phyloP scores from a whole-genome alignment of 1,139 yeast species.

The Suhomyces choctaworum region DNA sequence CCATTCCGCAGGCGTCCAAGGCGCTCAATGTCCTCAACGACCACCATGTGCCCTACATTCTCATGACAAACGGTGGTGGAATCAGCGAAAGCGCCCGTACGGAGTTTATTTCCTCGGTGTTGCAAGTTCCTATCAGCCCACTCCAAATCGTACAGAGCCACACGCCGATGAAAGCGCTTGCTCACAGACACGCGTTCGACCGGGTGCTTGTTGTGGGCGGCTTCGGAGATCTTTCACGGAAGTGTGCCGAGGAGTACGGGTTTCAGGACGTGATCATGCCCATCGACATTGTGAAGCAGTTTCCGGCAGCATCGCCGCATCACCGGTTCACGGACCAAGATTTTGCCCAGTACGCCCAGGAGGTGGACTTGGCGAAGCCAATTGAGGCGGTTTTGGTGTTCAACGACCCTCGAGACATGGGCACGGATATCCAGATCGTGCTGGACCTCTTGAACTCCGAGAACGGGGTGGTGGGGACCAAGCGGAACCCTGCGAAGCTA shows the following conservation, averaged over 20 bases:
- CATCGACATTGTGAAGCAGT: slow-evolving; percentile 61
- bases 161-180: slow-evolving; percentile 77
- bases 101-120: slow-evolving; percentile 50
- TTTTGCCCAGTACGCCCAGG: slow-evolving; percentile 45
- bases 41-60: slow-evolving; percentile 70
- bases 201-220: slow-evolving; percentile 87
- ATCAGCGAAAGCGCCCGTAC: slow-evolving; percentile 64
- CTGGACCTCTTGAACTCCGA: slow-evolving; percentile 69
- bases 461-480: slow-evolving; percentile 66
- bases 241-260: slow-evolving; percentile 78
- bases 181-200: slow-evolving; percentile 42
- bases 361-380: slow-evolving; percentile 36
- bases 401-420: slow-evolving; percentile 91
- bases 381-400: slow-evolving; percentile 83
- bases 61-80: slow-evolving; percentile 95
- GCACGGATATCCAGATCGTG: slow-evolving; percentile 78
- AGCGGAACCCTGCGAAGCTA: slow-evolving; percentile 28
- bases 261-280: slow-evolving; percentile 78
- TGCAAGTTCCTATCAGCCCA: slow-evolving; percentile 53
- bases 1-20: slow-evolving; percentile 66
- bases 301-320: slow-evolving; percentile 73
- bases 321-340: slow-evolving; percentile 54
- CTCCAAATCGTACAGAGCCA: slow-evolving; percentile 85
- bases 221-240: slow-evolving; percentile 63
- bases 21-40: slow-evolving; percentile 61